Evolutionary conservation across 2,329 filamentous ascomycete species (phyloP).

Genomic region (Xylaria sp.): DNA sequence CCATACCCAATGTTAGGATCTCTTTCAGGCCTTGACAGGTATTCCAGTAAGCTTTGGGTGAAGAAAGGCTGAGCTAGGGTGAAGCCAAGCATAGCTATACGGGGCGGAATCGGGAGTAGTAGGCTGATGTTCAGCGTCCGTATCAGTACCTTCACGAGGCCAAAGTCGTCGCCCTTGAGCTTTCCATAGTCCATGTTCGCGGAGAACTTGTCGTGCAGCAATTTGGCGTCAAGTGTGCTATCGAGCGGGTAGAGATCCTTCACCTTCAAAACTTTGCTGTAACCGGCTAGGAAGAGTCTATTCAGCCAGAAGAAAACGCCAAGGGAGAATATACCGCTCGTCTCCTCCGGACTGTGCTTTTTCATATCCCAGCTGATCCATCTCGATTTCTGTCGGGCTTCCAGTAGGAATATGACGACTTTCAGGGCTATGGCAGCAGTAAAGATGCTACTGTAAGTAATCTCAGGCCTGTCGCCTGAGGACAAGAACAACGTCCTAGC

Average conservation of each 20-base stretch:
- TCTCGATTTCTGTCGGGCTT: slow-evolving; percentile 54
- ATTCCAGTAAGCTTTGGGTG: slow-evolving; percentile 48
- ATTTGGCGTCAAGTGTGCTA: slow-evolving; percentile 33
- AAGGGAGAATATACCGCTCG: slow-evolving; percentile 48
- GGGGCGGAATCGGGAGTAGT: slow-evolving; percentile 45
- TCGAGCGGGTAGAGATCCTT: slow-evolving; percentile 53
- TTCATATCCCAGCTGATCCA: slow-evolving; percentile 55
- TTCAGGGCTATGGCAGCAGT: slow-evolving; percentile 53
- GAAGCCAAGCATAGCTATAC: slow-evolving; percentile 48
- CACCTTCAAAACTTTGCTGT: slow-evolving; percentile 48
- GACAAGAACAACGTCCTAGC: slow-evolving; percentile 57
- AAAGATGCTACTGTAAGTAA: slow-evolving; percentile 50
- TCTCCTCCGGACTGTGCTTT: slow-evolving; percentile 54
- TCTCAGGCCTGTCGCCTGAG: slow-evolving; percentile 11
- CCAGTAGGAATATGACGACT: slow-evolving; percentile 52
- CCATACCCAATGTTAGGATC: slow-evolving; percentile 53
- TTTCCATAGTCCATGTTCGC: slow-evolving; percentile 30
- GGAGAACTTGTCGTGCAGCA: slow-evolving; percentile 39
- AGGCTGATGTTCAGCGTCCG: slow-evolving; percentile 39
- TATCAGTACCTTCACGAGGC: slow-evolving; percentile 32
- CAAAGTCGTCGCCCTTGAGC: slow-evolving; percentile 33
- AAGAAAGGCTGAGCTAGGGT: slow-evolving; percentile 52
- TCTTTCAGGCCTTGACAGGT: slow-evolving; percentile 44
- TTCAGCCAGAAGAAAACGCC: slow-evolving; percentile 52
- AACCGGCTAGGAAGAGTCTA: slow-evolving; percentile 52